A percentile compares a stretch with the other conserved stretches of the same genome.
phyloP scores from a whole-genome alignment of 2,329 filamentous ascomycete genomes.

The Colletotrichum sidae region DNA sequence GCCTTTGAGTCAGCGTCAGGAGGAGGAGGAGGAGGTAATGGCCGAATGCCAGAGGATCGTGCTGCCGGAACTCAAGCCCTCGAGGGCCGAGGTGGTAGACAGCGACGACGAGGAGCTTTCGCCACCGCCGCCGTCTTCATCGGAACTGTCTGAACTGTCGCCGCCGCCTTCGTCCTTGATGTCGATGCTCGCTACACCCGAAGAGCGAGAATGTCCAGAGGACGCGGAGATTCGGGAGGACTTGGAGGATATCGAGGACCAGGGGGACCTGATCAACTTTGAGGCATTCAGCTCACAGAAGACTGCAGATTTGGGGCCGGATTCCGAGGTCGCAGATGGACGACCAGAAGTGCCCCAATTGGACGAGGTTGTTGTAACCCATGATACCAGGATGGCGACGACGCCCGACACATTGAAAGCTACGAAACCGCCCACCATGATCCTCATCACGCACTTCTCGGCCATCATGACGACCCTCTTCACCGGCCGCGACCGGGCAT shows the following conservation, averaged over 20 bases:
- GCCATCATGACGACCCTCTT: constrained; percentile 64
- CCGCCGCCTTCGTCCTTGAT: constrained; percentile 35
- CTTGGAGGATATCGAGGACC: not conserved
- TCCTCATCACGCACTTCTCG: constrained; percentile 68
- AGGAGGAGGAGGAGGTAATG: not conserved
- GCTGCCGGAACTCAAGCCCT: constrained; percentile 26
- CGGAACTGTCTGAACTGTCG: constrained; percentile 30
- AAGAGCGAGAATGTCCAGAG: not conserved
- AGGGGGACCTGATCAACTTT: too few species aligned
- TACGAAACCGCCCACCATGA: constrained; percentile 52
- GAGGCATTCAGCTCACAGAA: too few species aligned
- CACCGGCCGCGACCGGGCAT: constrained; percentile 56
- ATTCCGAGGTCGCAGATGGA: too few species aligned
- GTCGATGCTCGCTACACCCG: constrained; percentile 4
- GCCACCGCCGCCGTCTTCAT: constrained; percentile 7
- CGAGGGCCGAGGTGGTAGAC: constrained; percentile 48
- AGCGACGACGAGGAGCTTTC: constrained; percentile 53
- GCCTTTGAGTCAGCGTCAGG: not conserved
- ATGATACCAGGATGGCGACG: too few species aligned
- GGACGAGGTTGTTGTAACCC: too few species aligned
- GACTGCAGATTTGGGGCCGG: too few species aligned
- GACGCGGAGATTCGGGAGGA: not conserved
- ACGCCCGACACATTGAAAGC: too few species aligned
- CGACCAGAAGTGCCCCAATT: too few species aligned
- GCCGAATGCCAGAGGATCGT: constrained; percentile 8